Evolutionary conservation across 306 rosid genomes (phyloP).

Genomic region (Ammopiptanthus mongolicus): DNA sequence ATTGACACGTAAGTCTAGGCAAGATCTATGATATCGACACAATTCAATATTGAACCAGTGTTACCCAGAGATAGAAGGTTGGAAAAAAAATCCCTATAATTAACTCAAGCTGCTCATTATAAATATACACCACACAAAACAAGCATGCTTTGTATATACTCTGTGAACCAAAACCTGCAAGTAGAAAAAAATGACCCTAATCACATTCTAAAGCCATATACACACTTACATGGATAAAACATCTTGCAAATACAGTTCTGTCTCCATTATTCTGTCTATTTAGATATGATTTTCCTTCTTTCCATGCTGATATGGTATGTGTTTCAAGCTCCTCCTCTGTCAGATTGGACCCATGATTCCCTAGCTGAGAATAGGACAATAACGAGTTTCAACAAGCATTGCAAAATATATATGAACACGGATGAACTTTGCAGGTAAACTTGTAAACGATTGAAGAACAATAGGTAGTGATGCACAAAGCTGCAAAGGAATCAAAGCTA

Average conservation of each 20-base stretch:
- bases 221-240: slow-evolving; percentile 64
- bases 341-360: slow-evolving; percentile 89
- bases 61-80: not conserved
- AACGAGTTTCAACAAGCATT: slow-evolving; percentile 22
- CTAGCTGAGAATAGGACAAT: slow-evolving; percentile 55
- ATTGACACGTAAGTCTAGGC: not conserved
- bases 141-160: not conserved
- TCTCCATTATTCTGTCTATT: slow-evolving; percentile 60
- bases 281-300: slow-evolving; percentile 80
- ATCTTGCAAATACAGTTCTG: slow-evolving; percentile 52
- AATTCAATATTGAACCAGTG: not conserved
- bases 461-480: not conserved
- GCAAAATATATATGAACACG: not conserved
- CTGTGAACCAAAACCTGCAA: not conserved
- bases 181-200: not conserved
- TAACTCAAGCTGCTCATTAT: not conserved
- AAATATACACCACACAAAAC: not conserved
- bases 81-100: not conserved
- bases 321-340: slow-evolving; percentile 98
- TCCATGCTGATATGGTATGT: slow-evolving; percentile 95
- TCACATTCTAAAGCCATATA: slow-evolving; percentile 13
- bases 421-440: not conserved
- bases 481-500: not conserved
- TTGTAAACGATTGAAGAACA: not conserved
- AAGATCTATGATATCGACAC: not conserved